phyloP scores from a whole-genome alignment of 192 early-diverging fungal species.

The Backusella tarrabulga region DNA sequence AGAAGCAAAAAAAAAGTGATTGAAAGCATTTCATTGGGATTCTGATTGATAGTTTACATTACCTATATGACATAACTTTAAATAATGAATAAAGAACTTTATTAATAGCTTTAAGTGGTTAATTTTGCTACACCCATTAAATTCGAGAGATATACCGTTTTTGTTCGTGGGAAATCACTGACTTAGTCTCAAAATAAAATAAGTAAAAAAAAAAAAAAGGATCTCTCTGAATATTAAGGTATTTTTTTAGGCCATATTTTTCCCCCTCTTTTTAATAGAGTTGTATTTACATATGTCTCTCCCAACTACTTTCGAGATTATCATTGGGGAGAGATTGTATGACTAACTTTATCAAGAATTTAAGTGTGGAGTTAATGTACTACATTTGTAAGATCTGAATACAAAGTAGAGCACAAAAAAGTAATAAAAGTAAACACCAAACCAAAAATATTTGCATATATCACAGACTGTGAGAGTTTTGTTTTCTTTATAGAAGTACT shows the following conservation, averaged over 20 bases:
- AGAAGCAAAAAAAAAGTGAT: too few relatives aligned
- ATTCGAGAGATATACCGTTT: background rate
- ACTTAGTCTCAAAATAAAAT: background rate
- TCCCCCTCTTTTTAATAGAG: background rate
- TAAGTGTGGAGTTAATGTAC: background rate
- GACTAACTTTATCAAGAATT: slow-evolving; percentile 4
- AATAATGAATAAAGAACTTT: background rate
- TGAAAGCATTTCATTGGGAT: too few relatives aligned
- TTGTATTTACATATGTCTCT: background rate
- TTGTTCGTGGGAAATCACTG: background rate
- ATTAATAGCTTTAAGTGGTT: background rate
- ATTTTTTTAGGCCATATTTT: background rate
- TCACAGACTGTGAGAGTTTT: background rate
- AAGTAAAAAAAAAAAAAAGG: background rate
- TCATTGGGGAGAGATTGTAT: background rate
- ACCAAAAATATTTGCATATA: background rate
- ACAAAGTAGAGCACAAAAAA: background rate
- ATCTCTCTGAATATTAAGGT: background rate
- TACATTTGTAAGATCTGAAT: background rate
- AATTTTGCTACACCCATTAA: background rate
- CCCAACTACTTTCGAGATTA: background rate
- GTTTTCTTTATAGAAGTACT: background rate
- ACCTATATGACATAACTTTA: background rate
- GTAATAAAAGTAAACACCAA: background rate
- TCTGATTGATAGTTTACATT: background rate